A percentile compares a stretch with the other conserved stretches of the same genome.
phyloP scores from a whole-genome alignment of 1,139 yeast genomes.

The Zygosaccharomyces pseudobailii region DNA sequence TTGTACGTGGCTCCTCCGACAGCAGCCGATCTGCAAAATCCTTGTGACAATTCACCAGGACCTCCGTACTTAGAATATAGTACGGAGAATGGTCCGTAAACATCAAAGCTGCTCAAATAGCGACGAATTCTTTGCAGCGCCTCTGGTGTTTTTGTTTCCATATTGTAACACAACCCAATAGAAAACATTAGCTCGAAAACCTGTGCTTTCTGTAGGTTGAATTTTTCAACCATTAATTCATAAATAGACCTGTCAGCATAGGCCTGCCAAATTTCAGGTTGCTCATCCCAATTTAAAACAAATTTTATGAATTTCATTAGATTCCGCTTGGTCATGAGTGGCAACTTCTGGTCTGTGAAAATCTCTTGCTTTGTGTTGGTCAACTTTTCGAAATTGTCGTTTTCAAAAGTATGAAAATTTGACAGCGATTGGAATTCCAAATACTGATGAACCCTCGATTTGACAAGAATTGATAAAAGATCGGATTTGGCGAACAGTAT shows the following conservation, averaged over 20 bases:
- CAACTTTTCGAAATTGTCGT: slow-evolving; percentile 81
- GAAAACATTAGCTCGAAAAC: slow-evolving; percentile 78
- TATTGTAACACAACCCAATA: slow-evolving; percentile 68
- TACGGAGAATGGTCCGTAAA: slow-evolving; percentile 92
- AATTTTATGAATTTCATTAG: slow-evolving; percentile 93
- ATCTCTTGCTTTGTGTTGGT: slow-evolving; percentile 86
- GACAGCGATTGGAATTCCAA: slow-evolving; percentile 87
- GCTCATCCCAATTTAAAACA: slow-evolving; percentile 64
- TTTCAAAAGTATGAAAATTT: slow-evolving; percentile 86
- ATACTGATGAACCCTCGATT: slow-evolving; percentile 84
- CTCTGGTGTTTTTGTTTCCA: slow-evolving; percentile 58
- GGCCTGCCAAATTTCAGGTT: slow-evolving; percentile 48
- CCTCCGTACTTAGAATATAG: slow-evolving; percentile 92
- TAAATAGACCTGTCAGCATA: slow-evolving; percentile 54
- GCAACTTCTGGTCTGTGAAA: slow-evolving; percentile 79
- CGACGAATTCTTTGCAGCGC: slow-evolving; percentile 80
- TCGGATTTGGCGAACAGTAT: slow-evolving; percentile 86
- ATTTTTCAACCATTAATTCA: slow-evolving; percentile 55
- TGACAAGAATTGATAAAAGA: slow-evolving; percentile 67
- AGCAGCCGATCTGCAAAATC: slow-evolving; percentile 96
- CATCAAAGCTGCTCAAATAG: slow-evolving; percentile 80
- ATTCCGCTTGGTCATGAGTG: slow-evolving; percentile 71
- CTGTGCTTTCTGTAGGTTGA: slow-evolving; percentile 69
- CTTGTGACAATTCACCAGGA: slow-evolving; percentile 94
- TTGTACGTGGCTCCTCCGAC: slow-evolving; percentile 96